Conservation (phyloP, 306 rosid species). For the Pueraria montana region DNA sequence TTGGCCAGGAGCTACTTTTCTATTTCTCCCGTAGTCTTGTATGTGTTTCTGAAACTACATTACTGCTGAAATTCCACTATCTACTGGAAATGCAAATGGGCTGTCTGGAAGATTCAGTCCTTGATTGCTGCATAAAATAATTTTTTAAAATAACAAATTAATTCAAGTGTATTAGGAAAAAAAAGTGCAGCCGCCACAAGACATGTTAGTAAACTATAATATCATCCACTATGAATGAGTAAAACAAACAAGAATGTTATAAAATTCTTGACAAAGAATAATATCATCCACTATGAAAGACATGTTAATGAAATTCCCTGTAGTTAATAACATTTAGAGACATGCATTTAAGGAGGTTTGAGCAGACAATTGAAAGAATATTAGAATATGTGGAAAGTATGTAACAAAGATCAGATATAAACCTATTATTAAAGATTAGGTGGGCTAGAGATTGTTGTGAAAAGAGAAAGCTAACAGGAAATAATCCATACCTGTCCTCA, state of each 20-base stretch:
- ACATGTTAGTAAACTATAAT: slow-evolving; percentile 7
- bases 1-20: slow-evolving; percentile 15
- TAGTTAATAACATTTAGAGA: background rate
- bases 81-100: slow-evolving; percentile 63
- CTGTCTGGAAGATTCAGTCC: slow-evolving; percentile 82
- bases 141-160: background rate
- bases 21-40: slow-evolving; percentile 1
- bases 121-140: slow-evolving; percentile 53
- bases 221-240: background rate
- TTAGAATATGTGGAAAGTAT: too few relatives aligned
- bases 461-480: background rate
- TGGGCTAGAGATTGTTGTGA: background rate
- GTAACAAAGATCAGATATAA: too few relatives aligned
- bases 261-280: background rate
- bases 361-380: too few relatives aligned
- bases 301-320: background rate
- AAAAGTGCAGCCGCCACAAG: background rate
- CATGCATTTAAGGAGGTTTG: background rate
- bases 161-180: too few relatives aligned
- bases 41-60: slow-evolving; percentile 34
- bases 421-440: background rate
- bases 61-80: slow-evolving; percentile 46
- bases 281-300: background rate
- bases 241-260: background rate
- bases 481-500: slow-evolving; percentile 61